A percentile compares a stretch with the other conserved stretches of the same genome.
These are phyloP conservation scores for Begonia loranthoides DNA, from an alignment of 306 rosid genomes.

Conservation along the genomic window DNA sequence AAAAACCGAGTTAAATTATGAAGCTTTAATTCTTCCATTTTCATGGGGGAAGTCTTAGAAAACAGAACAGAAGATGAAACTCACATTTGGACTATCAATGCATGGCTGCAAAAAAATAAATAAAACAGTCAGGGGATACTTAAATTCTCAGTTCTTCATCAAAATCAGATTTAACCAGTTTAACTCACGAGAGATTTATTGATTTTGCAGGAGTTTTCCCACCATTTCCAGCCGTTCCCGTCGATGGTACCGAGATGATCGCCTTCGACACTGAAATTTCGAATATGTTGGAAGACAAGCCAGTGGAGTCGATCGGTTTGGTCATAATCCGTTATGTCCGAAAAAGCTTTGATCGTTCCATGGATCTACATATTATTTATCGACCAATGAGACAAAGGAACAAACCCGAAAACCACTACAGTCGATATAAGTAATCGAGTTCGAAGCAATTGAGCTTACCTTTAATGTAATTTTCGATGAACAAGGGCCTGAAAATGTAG, in stretches of 20 bases:
- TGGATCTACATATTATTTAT: constrained; percentile 19
- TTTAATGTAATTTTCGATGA: constrained; percentile 22
- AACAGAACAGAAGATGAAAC: constrained; percentile 7
- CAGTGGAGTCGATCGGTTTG: constrained; percentile 23
- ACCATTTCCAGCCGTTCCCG: constrained; percentile 79
- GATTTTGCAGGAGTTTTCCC: constrained; percentile 72
- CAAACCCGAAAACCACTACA: background rate
- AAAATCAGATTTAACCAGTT: background rate
- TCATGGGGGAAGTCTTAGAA: background rate
- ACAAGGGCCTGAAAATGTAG: constrained; percentile 71
- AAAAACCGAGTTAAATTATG: background rate
- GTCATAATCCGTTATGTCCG: constrained; percentile 26
- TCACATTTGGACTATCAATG: constrained; percentile 56
- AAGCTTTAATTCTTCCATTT: background rate
- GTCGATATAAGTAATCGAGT: background rate
- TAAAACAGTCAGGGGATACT: background rate
- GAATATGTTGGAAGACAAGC: constrained; percentile 35
- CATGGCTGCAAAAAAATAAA: constrained; percentile 45
- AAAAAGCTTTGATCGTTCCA: constrained; percentile 66
- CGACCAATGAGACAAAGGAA: background rate
- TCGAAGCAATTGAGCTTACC: constrained; percentile 19
- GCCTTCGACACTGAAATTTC: constrained; percentile 40
- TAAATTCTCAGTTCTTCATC: background rate
- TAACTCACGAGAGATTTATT: constrained; percentile 35
- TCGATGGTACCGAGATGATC: constrained; percentile 36